Base-by-base conservation (phyloP, 1,284 basidiomycete genomes). In the Cutaneotrichosporon dermatis region DNA sequence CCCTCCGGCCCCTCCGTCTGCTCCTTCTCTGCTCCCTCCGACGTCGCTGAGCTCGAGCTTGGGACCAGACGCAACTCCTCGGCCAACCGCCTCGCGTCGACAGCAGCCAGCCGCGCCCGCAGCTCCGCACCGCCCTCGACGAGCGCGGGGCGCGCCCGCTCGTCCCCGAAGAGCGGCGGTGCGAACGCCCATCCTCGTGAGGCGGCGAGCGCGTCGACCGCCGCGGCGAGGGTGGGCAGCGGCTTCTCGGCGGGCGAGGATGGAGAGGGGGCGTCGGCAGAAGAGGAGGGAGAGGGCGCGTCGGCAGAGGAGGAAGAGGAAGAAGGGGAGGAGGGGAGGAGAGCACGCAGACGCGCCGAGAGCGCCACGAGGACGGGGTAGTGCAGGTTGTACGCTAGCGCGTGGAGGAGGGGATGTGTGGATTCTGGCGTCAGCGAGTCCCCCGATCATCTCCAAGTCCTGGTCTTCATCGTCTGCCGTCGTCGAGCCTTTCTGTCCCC, bases 161-260 rank as follows among this genome's bases (percentile, higher is more conserved):
- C 51, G 25, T 9, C 37, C 34, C 13, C 52, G 25, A 58, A 56
- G 11, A 64, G 42, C 16, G 54, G 54, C 2, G 45, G 42, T 12
- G 46, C 12, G 43, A 61, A 64, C 2, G 59, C 62, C 62, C 62
- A 64, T 0, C 34, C 45, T n/a, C 62, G 59, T 3, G 54, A 58
- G 15, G 6, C 12, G 3, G 59, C 54, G 16, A 64, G 49, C 8
- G 55, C 45, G 25, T 15, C 36, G 9, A 59, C 49, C 4, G 57
- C 55, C 8, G 16, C 11, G 5, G 41, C 41, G 34, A 63, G 53
- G 3, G 55, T 39, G 11, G 4, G 16, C 10, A 54, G 42, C 43
- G 25, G 25, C 25, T 25, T 25, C 25, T 25, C 25, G 25, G 25
- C 25, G 25, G 25, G 25, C 25, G 25, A 25, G 25, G 25, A 25